Base-by-base conservation (phyloP, 1,284 basidiomycete genomes). In the Cutaneotrichosporon sp. region DNA sequence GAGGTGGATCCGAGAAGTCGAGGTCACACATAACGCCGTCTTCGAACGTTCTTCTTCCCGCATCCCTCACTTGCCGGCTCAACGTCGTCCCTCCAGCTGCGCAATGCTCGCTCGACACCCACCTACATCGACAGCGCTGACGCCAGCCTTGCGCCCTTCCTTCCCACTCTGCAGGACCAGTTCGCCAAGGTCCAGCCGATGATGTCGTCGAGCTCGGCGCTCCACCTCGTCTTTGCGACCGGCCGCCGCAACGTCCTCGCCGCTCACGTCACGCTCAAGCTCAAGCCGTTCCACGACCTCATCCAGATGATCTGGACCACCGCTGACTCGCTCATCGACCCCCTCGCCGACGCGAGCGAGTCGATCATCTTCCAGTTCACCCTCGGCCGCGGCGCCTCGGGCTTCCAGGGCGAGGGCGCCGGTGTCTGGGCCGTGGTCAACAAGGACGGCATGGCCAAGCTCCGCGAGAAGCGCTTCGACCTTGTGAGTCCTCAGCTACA, bases 381-480 rank as follows among this genome's bases (percentile, higher is more conserved):
- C 62, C 84, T 95, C 62, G 83, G 84, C 0, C 75, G 84, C 29
- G 82, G 83, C 50, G 75, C 84, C 6, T 60, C 62, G 2, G 76
- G 75, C 8, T 64, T 75, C n/a, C 73, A 75, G 62, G 75, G 75
- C 18, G 77, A 82, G 81, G 67, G 80, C 72, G 36, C 87, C 59
- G 92, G 91, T 72, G 90, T 94, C 1, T 95, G 89, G 87, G 91
- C 86, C 11, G 77, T 94, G 51, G 87, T 93, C 31, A 83, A 85
- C 47, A 95, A 95, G 82, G 84, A 87, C 62, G 87, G 89, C 67
- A 83, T 95, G 67, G 80, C 83, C 63, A 81, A 81, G 31, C 84
- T 91, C 71, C 87, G 87, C 77, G 82, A 87, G 64, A 80, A 83
- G 57, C 85, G 92, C 60, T 95, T 91, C 89, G 92, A 95, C 78